Evolutionary conservation across 2,329 filamentous ascomycete genomes (phyloP), one percentile per base, ranked within the genome.

Genomic region (Nothophaeocryptopus gaeumannii): DNA sequence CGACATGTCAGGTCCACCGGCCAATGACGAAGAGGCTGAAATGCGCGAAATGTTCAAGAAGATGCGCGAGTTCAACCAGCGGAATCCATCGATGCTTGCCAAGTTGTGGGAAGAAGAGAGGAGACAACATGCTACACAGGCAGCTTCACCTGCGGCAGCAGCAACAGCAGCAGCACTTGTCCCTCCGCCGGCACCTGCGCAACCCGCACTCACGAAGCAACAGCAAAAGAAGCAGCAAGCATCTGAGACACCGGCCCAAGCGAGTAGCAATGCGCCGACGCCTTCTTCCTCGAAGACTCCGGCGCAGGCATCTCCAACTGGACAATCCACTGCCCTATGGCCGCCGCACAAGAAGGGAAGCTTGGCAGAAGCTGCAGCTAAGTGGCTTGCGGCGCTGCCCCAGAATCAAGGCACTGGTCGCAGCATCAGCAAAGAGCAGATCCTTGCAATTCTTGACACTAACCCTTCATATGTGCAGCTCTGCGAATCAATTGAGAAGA

Each of bases 391-490:
- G 36, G 57, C 56, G 10, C 59, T 68, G 16, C 65, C 69, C 2
- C 67, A 67, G 15, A 81, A 81, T 54, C 67, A 65, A 14, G 79
- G 78, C 54, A 49, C 45, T 14, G 60, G 59, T 3, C 73, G 70
- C 35, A 57, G 59, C 5, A 61, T 78, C 7, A 63, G 66, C 8
- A 49, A 68, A 8, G 63, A 70, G 8, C 65, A 73, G 14, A 67
- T 83, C 8, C 61, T 74, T 15, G 62, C 60, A 1, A 70, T 82
- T 33, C 67, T 83, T 8, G 69, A 80, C 42, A 61, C 66, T 7
- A 81, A 82, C 55, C 78, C 79, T 2, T 78, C 73, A 2, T 83
- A 82, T 54, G 73, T 75, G 51, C 71, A 78, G 43, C 64, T 83
- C 2, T 83, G 80, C 58, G 72, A 78, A 51, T 68, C 70, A 39